Base-by-base conservation (phyloP, 2,329 filamentous ascomycete species). In the Celoporthe dispersa region DNA sequence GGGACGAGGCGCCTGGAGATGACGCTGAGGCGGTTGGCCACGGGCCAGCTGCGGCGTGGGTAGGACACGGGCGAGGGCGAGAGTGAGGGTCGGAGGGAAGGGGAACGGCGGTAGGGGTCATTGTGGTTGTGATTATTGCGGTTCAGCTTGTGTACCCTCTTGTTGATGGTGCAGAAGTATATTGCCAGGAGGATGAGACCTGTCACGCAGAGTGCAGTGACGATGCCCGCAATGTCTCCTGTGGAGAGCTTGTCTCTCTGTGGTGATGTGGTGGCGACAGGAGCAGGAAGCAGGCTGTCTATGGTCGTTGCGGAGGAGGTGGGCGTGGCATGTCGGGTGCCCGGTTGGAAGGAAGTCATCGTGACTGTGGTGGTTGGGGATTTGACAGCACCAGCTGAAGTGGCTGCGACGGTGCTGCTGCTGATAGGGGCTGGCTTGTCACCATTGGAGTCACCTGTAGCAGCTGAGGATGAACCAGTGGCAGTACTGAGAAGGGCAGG, bases 181-280 rank as follows among this genome's bases (percentile, higher is more conserved):
- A 61, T 4, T 7, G 53, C n/a, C 2, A 67, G 1, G 11, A 60
- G 14, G 11, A 69, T 28, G 2, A 41, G 11, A n/a, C 51, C 55
- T 11, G 41, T 11, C 14, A 31, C 39, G 1, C 25, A 14, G 11
- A 31, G 39, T 4, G n/a, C 37, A 22, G 62, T 31, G 28, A 68
- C 61, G 37, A 68, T 61, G 51, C 51, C 62, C 28, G 31, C 67
- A 11, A 39, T 51, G 28, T n/a, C 39, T 14, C 35, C 53, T 16
- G 53, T 39, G 28, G 53, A 61, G 22, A 65, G 67, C 3, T 51
- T 16, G 14, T 22, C 35, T 5, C 22, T 37, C 31, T 37, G 41
- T n/a, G n/a, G 33, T 11, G 37, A n/a, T 53, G 31, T 12, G 25
- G 44, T 48, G 44, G 28, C 41, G 4, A 25, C 11, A 48, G 28